phyloP scores from a whole-genome alignment of 2,329 filamentous ascomycete species.

The Hypoxylon sp. region DNA sequence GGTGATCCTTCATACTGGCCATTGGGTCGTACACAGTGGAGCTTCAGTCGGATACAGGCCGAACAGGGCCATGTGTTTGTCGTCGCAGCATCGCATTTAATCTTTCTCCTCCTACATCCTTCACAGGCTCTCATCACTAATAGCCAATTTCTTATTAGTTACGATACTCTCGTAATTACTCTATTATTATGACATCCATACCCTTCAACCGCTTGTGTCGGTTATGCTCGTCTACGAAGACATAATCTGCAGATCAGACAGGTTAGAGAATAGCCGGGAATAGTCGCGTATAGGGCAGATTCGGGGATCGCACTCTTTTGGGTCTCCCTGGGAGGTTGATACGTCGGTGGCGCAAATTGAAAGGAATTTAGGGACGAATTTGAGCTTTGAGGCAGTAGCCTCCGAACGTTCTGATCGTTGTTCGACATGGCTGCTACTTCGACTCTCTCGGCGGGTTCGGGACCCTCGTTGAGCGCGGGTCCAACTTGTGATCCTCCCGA shows the following conservation, averaged over 20 bases:
- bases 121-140: constrained; percentile 97
- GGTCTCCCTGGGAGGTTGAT: constrained; percentile 76
- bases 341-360: constrained; percentile 77
- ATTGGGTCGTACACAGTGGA: constrained; percentile 92
- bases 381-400: constrained; percentile 75
- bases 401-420: constrained; percentile 72
- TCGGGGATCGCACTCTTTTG: constrained; percentile 79
- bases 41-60: constrained; percentile 90
- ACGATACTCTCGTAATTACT: constrained; percentile 20
- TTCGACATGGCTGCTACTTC: constrained; percentile 64
- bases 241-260: constrained; percentile 79
- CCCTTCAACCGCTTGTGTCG: constrained; percentile 96
- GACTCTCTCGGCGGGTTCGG: constrained; percentile 37
- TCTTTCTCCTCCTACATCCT: constrained; percentile 93
- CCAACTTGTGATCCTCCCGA: constrained; percentile 34
- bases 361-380: constrained; percentile 77
- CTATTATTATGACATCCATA: constrained; percentile 58
- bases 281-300: constrained; percentile 28
- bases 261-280: constrained; percentile 43
- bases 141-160: constrained; percentile 42
- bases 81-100: constrained; percentile 97
- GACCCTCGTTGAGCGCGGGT: constrained; percentile 41
- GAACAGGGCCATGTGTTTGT: constrained; percentile 98
- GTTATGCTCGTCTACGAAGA: constrained; percentile 99
- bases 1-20: constrained; percentile 77